Evolutionary conservation across 345 rosid genomes (phyloP).

Genomic region (Salix koriyanagi): DNA sequence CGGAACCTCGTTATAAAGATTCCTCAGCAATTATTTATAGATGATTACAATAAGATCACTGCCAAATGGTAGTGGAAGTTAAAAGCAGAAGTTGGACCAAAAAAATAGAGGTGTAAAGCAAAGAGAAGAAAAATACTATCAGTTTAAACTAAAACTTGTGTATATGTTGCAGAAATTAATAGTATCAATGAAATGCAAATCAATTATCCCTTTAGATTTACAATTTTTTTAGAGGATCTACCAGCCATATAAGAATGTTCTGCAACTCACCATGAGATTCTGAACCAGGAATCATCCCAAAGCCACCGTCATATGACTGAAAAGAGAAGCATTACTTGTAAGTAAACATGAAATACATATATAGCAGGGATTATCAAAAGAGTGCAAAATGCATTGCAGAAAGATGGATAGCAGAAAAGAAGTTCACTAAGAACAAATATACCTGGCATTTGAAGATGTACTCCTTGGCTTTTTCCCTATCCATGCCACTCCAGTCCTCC

Average conservation of each 20-base stretch:
- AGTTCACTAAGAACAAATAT: slow-evolving; percentile 1
- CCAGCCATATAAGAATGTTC: slow-evolving; percentile 1
- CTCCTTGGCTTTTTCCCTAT: slow-evolving; percentile 64
- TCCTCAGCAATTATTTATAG: not conserved
- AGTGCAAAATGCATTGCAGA: slow-evolving; percentile 9
- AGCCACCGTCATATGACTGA: slow-evolving; percentile 98
- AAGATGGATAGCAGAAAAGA: not conserved
- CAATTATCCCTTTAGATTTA: not conserved
- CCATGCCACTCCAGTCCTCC: slow-evolving; percentile 87
- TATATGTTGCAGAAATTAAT: not conserved
- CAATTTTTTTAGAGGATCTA: not conserved
- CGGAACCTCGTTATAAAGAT: not conserved
- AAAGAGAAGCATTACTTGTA: slow-evolving; percentile 19
- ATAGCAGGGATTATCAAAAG: not conserved
- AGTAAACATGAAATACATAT: slow-evolving; percentile 9
- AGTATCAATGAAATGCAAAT: slow-evolving; percentile 1
- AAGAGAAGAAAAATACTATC: not conserved
- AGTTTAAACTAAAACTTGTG: not conserved
- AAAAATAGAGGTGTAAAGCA: not conserved
- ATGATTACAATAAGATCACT: not conserved
- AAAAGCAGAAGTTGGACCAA: not conserved
- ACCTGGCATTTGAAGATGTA: slow-evolving; percentile 86
- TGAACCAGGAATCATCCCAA: slow-evolving; percentile 83
- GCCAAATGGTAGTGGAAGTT: not conserved
- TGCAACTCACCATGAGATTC: slow-evolving; percentile 94